A percentile compares a stretch with the other conserved stretches of the same genome.
Conservation (phyloP, 148 eudicot species). For the Amaranthus hypochondriacus region DNA sequence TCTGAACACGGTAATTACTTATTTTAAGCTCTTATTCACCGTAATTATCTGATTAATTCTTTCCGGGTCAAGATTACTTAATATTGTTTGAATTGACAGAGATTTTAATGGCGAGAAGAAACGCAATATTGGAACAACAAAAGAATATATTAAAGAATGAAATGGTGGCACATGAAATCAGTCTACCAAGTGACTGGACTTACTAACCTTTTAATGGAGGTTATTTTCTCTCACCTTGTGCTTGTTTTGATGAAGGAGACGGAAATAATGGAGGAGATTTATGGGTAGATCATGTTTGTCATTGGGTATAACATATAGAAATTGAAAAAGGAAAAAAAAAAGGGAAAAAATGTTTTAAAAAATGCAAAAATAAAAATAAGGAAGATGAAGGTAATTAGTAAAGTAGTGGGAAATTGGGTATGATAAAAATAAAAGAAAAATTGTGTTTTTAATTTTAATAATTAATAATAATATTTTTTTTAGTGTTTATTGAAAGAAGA, state of each 20-base stretch:
- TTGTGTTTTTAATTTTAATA: not conserved
- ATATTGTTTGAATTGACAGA: slow-evolving; percentile 21
- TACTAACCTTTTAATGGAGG: slow-evolving; percentile 6
- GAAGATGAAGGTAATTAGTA: not conserved
- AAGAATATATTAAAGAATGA: slow-evolving; percentile 14
- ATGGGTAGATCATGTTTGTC: not conserved
- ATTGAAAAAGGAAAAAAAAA: not conserved
- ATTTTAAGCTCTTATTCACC: no score
- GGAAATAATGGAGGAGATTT: not conserved
- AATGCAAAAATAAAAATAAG: not conserved
- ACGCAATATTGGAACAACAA: slow-evolving; percentile 35
- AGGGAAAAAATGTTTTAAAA: not conserved
- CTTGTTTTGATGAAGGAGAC: slow-evolving; percentile 13
- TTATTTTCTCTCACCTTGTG: slow-evolving; percentile 21
- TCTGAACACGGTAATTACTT: slow-evolving; percentile 33
- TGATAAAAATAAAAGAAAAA: slow-evolving; percentile 12
- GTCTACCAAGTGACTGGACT: slow-evolving; percentile 35
- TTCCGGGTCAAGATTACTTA: not conserved
- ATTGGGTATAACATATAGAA: slow-evolving; percentile 16
- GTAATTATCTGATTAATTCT: not conserved
- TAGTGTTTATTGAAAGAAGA: slow-evolving; percentile 24
- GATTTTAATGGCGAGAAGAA: slow-evolving; percentile 36
- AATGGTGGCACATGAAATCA: slow-evolving; percentile 17
- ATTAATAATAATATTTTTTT: not conserved
- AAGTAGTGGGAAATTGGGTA: slow-evolving; percentile 18